These are phyloP conservation scores for Gracilariopsis chorda DNA, from an alignment of 23 red algal species.

Conservation along the genomic window DNA sequence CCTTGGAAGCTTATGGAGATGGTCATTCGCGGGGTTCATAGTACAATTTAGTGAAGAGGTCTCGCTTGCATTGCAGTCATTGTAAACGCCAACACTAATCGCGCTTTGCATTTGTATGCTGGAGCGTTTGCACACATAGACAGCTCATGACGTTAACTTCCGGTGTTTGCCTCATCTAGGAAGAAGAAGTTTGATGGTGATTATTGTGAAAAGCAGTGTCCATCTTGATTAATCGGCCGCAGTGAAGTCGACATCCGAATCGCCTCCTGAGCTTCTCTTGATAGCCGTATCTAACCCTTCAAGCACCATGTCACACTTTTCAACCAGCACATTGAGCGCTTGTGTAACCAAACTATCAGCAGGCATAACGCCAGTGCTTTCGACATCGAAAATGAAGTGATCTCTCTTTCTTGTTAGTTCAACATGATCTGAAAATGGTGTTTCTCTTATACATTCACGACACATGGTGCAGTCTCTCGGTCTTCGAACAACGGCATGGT, in stretches of 20 bases:
- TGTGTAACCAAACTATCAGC: constrained; percentile 60
- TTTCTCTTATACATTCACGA: constrained; percentile 82
- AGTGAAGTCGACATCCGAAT: not conserved
- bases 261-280: constrained; percentile 29
- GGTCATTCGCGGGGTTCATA: constrained; percentile 93
- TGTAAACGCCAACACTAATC: too few species aligned
- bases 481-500: constrained; percentile 56
- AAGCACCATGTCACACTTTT: constrained; percentile 75
- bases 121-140: too few species aligned
- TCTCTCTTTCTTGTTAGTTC: constrained; percentile 77
- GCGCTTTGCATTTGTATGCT: too few species aligned
- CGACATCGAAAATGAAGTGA: constrained; percentile 92
- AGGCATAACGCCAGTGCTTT: constrained; percentile 88
- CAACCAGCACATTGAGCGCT: constrained; percentile 69
- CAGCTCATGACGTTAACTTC: too few species aligned
- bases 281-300: constrained; percentile 53
- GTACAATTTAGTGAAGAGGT: constrained; percentile 61
- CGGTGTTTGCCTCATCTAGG: too few species aligned
- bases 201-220: not conserved
- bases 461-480: constrained; percentile 82
- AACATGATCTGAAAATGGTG: constrained; percentile 49
- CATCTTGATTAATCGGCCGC: not conserved
- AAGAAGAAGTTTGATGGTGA: too few species aligned
- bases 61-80: too few species aligned
- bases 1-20: constrained; percentile 98